Base-by-base conservation (phyloP, 352 stramenopile species). In the Blastocystis sp. region DNA sequence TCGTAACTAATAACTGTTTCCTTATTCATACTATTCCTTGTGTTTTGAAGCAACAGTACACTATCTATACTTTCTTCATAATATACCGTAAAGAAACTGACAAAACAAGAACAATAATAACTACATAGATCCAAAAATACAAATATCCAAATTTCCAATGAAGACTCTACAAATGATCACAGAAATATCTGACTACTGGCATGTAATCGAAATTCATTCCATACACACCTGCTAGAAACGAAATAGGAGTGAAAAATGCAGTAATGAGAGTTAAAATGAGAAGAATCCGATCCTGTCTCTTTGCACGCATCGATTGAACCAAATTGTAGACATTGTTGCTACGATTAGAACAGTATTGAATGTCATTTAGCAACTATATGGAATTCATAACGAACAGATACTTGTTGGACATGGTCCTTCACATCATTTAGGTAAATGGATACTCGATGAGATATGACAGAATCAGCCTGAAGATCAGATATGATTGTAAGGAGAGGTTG, bases 191-290 rank as follows among this genome's bases (percentile, higher is more conserved):
- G 16, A 49, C 29, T 57, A 87, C 77, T 6, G 77, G 77, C 59
- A 87, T 78, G 21, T 87, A 65, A n/a, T 87, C 77, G 56, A 87
- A 87, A 54, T 87, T 87, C 77, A 87, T 87, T 61, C 77, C 77
- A 46, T 87, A 87, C 37, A 87, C 77, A 37, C 77, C 77, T 21
- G 77, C 77, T 0, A 87, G 65, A 77, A 87, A 87, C 3, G 77
- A 74, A n/a, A 87, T 74, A 19, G 77, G 77, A 27, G 77, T 78
- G 32, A 87, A 87, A 24, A 87, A 75, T 27, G 77, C 61, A 63
- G 77, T 87, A 54, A 87, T 78, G 43, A 75, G 43, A 9, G 77
- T 87, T 12, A 87, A 46, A 51, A 83, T 83, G 27, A 83, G 42
- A 19, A 83, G 71, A 51, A 83, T 83, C 27, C 71, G 71, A 21